Evolutionary conservation across 495 filamentous ascomycete genomes (phyloP).

Genomic region (Aspergillus heteromorphus): DNA sequence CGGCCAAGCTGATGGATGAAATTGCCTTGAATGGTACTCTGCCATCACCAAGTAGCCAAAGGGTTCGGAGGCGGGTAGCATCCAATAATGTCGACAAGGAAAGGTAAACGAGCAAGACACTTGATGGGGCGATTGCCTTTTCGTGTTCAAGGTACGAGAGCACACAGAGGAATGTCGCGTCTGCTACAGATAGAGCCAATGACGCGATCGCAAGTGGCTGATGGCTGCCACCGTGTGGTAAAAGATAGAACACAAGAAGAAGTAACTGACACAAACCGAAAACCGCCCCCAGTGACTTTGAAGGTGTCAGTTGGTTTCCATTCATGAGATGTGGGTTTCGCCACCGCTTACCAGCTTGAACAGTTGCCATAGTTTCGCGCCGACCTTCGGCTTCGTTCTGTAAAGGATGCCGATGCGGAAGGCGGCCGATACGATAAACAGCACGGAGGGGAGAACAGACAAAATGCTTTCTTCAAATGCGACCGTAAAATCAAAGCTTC

Average conservation of each 20-base stretch:
- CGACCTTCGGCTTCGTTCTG: neutral
- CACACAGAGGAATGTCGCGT: neutral
- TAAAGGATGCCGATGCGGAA: neutral
- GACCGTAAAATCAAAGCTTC: neutral
- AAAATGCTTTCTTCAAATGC: neutral
- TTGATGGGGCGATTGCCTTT: neutral
- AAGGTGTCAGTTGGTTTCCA: neutral
- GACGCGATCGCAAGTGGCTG: neutral
- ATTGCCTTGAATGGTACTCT: neutral
- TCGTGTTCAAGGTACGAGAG: neutral
- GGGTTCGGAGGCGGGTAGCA: neutral
- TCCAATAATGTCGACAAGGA: neutral
- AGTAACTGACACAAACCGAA: neutral
- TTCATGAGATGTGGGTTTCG: too few relatives aligned
- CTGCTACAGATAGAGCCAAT: neutral
- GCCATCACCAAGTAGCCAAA: neutral
- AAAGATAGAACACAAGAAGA: neutral
- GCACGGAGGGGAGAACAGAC: neutral
- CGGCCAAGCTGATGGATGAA: neutral
- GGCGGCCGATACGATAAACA: neutral
- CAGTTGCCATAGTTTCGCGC: neutral
- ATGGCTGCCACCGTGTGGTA: neutral
- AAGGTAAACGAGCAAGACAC: neutral
- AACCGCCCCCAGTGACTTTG: neutral
- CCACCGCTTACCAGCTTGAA: slow-evolving; percentile 1